Percentiles rank a stretch among this genome's conserved stretches.
phyloP scores from a whole-genome alignment of 1,284 basidiomycete species.

The Tilletia indica region DNA sequence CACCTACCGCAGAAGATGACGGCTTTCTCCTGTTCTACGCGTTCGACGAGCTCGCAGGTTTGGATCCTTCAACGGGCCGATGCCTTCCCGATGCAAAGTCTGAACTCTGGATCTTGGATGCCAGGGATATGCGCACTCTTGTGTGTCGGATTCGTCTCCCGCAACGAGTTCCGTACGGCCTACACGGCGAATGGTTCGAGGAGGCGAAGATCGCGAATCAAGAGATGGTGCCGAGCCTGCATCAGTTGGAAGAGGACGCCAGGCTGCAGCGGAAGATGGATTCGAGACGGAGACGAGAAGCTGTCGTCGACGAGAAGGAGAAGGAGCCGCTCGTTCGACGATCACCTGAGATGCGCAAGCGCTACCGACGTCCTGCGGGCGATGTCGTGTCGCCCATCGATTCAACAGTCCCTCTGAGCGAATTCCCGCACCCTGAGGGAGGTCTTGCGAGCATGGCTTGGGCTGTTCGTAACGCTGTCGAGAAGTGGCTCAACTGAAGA shows the following conservation, averaged over 20 bases:
- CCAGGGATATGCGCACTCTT: conserved; percentile 56
- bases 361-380: conserved; percentile 5
- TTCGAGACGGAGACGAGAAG: background rate
- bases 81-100: conserved; percentile 52
- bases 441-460: background rate
- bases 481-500: background rate
- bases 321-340: background rate
- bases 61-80: conserved; percentile 51
- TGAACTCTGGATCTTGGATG: conserved; percentile 61
- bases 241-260: background rate
- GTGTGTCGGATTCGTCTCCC: conserved; percentile 59
- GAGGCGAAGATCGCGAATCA: conserved; percentile 47
- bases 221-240: conserved; percentile 23
- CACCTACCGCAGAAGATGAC: conserved; percentile 56
- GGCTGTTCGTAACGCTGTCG: background rate
- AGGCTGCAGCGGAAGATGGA: background rate
- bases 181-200: conserved; percentile 55
- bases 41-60: conserved; percentile 59
- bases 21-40: conserved; percentile 60
- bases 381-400: background rate
- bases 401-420: background rate
- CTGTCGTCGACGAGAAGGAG: background rate
- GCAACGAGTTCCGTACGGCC: conserved; percentile 57
- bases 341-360: background rate
- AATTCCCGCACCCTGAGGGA: background rate